Evolutionary conservation across 139 green algal genomes (phyloP).

Genomic region (Pleodorina starrii): DNA sequence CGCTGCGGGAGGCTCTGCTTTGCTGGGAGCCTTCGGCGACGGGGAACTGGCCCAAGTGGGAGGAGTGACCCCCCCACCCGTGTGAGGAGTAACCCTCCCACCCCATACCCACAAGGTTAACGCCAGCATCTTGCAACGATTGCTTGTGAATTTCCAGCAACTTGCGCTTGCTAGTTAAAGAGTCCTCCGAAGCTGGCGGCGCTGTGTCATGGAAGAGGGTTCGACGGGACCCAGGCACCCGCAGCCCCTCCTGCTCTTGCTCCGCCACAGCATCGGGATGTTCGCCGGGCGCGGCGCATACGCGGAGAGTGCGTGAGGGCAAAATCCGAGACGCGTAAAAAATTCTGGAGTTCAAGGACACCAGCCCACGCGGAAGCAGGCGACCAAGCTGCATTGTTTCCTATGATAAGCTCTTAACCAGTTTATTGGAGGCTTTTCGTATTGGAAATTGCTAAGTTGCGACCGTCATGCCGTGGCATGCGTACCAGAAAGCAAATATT

Average conservation of each 20-base stretch:
- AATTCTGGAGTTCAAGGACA: not conserved
- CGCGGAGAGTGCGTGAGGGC: not conserved
- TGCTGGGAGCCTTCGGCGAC: no score
- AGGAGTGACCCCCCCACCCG: no score
- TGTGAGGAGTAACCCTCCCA: no score
- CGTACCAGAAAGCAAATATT: no score
- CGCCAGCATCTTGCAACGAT: slow-evolving; percentile 1
- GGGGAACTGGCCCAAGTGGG: no score
- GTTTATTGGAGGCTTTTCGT: no score
- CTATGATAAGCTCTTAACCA: no score
- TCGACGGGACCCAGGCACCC: not conserved
- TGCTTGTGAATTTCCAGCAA: slow-evolving; percentile 5
- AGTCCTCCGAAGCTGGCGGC: not conserved
- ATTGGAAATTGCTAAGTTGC: no score
- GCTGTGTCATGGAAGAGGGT: slow-evolving; percentile 3
- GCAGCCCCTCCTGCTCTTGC: not conserved
- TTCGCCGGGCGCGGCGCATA: not conserved
- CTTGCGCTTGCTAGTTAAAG: not conserved
- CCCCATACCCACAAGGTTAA: not conserved
- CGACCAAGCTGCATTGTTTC: not conserved
- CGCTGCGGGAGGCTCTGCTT: no score
- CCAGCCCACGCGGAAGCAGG: not conserved
- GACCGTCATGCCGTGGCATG: no score
- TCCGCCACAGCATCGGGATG: not conserved
- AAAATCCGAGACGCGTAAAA: not conserved